Evolutionary conservation across 2,329 filamentous ascomycete genomes (phyloP).

Genomic region (Exophiala sp.): DNA sequence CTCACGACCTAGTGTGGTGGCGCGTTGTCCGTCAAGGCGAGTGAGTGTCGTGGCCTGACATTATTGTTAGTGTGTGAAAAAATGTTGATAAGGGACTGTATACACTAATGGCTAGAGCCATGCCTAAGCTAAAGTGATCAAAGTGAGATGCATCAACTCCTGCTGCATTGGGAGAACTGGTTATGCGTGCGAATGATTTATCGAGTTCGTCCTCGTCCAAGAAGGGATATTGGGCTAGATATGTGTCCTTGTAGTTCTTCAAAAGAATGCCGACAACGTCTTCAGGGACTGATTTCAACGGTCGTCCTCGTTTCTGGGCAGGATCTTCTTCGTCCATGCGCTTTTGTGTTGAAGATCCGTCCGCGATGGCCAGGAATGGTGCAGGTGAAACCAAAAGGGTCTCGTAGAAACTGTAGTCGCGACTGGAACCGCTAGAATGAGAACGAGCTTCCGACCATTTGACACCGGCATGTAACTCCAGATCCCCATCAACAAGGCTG

Average conservation of each 20-base stretch:
- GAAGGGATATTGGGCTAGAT: slow-evolving; percentile 1
- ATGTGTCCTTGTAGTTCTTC: slow-evolving; percentile 2
- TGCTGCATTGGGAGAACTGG: not conserved
- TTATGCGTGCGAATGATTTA: not conserved
- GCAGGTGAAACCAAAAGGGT: not conserved
- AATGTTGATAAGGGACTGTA: not conserved
- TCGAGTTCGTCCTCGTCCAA: slow-evolving; percentile 1
- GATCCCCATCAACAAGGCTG: not conserved
- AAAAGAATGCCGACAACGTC: not conserved
- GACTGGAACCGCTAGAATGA: not conserved
- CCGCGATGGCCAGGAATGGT: not conserved
- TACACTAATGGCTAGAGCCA: slow-evolving; percentile 2
- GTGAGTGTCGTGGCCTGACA: not conserved
- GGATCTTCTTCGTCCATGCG: not conserved
- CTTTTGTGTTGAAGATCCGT: not conserved
- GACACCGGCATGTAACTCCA: not conserved
- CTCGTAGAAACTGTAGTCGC: not conserved
- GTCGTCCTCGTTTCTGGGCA: not conserved
- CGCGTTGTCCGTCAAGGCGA: not conserved
- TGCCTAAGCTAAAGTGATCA: not conserved
- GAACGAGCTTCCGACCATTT: not conserved
- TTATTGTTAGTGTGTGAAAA: not conserved
- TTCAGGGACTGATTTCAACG: not conserved
- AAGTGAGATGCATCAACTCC: not conserved
- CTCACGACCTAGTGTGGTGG: not conserved